Evolutionary conservation across 2,329 filamentous ascomycete species (phyloP).

Genomic region (Sphaerulina vaccinii): DNA sequence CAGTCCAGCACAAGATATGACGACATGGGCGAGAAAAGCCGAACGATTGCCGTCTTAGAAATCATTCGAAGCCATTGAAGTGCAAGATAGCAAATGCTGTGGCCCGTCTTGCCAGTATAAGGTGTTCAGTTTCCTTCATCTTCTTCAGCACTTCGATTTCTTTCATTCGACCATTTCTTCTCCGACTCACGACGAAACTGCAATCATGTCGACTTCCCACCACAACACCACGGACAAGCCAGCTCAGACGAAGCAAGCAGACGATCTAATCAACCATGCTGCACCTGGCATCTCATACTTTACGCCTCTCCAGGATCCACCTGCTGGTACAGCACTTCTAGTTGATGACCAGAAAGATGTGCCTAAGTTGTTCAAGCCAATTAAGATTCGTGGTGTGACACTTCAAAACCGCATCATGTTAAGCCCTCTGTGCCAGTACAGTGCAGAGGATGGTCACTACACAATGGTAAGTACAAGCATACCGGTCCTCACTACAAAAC

Average conservation of each 20-base stretch:
- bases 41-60: conserved; percentile 6
- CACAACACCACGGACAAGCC: conserved; percentile 30
- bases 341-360: conserved; percentile 50
- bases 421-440: conserved; percentile 67
- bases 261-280: conserved; percentile 42
- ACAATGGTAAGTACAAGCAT: conserved; percentile 50
- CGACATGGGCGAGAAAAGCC: conserved; percentile 2
- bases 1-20: neutral
- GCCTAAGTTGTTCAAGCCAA: conserved; percentile 59
- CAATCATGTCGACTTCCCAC: conserved; percentile 31
- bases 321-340: conserved; percentile 48
- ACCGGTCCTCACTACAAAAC: neutral
- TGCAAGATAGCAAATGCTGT: neutral
- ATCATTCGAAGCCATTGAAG: conserved; percentile 4
- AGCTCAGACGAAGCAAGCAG: conserved; percentile 13
- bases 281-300: conserved; percentile 49
- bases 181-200: neutral
- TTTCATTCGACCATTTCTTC: neutral
- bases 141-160: neutral
- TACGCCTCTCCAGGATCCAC: conserved; percentile 48
- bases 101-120: conserved; percentile 2
- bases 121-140: neutral
- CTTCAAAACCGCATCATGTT: conserved; percentile 55
- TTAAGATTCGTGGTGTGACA: conserved; percentile 55
- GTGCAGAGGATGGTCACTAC: conserved; percentile 66